Evolutionary conservation across 441 rosid genomes (phyloP).

Genomic region (Syzygium syzygioides): DNA sequence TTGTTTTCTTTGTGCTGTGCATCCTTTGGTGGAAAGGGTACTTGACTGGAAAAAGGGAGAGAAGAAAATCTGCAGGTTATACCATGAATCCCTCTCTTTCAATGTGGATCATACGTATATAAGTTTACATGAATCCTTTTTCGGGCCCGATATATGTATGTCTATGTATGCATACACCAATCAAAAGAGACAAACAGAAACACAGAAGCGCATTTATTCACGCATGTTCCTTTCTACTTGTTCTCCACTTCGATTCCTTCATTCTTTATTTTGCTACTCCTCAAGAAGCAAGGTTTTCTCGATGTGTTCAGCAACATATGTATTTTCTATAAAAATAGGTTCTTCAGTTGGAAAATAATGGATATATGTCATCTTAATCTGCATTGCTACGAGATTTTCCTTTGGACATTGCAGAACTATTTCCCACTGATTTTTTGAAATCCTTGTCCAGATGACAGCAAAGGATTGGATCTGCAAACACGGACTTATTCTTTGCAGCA

Average conservation of each 20-base stretch:
- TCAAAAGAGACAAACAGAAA: not conserved
- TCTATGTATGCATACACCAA: not conserved
- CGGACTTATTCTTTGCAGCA: conserved; percentile 13
- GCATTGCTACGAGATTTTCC: not conserved
- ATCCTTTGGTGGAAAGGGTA: conserved; percentile 37
- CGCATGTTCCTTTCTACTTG: not conserved
- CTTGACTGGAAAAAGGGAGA: conserved; percentile 13
- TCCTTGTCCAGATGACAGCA: not conserved
- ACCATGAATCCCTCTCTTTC: not conserved
- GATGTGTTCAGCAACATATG: not conserved
- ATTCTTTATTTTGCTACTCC: not conserved
- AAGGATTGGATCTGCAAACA: conserved; percentile 7
- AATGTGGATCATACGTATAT: not conserved
- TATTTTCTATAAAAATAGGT: not conserved
- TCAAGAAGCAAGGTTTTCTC: not conserved
- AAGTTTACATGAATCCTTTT: not conserved
- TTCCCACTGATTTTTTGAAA: not conserved
- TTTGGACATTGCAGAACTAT: not conserved
- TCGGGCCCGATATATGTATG: not conserved
- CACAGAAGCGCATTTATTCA: not conserved
- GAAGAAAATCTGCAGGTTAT: conserved; percentile 26
- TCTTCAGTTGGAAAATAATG: not conserved
- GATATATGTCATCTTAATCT: not conserved
- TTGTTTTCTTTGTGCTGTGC: conserved; percentile 29
- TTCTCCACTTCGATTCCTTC: not conserved